Evolutionary conservation across 352 stramenopile genomes (phyloP).

Genomic region (Phytophthora foliorum): DNA sequence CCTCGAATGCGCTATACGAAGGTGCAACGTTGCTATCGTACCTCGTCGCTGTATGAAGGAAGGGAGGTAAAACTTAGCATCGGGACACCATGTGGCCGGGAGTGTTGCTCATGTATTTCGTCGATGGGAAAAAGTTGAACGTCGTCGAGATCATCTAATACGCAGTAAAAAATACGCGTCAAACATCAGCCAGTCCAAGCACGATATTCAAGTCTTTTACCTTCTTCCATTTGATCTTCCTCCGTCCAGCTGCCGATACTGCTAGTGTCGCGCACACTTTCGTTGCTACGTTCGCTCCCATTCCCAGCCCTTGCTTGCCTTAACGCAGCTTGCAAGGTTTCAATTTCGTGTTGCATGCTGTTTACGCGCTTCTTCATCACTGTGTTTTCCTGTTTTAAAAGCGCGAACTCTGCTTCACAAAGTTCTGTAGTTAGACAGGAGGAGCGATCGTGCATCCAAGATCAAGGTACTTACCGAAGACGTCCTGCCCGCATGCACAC

Average conservation of each 20-base stretch:
- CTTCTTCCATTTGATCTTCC: conserved; percentile 25
- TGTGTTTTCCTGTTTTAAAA: conserved; percentile 65
- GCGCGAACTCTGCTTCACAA: conserved; percentile 45
- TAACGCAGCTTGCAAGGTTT: conserved; percentile 52
- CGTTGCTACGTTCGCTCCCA: conserved; percentile 12
- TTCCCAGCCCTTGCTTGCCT: conserved; percentile 7
- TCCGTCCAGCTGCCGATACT: conserved; percentile 23
- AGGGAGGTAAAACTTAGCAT: conserved; percentile 60
- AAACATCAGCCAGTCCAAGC: neutral
- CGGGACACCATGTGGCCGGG: conserved; percentile 46
- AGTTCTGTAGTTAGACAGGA: neutral
- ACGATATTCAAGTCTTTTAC: conserved; percentile 9
- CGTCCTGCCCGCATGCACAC: conserved; percentile 36
- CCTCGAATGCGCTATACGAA: neutral
- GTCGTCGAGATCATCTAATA: conserved; percentile 41
- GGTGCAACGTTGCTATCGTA: conserved; percentile 20
- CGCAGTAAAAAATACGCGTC: neutral
- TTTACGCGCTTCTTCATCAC: conserved; percentile 59
- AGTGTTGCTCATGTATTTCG: conserved; percentile 7
- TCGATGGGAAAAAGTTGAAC: conserved; percentile 38
- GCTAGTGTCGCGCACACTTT: conserved; percentile 13
- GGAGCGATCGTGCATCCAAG: neutral
- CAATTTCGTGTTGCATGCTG: conserved; percentile 63
- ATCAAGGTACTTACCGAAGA: conserved; percentile 25
- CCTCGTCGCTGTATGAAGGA: conserved; percentile 67